Evolutionary conservation across 495 filamentous ascomycete genomes (phyloP).

Genomic region (Talaromyces adpressus): DNA sequence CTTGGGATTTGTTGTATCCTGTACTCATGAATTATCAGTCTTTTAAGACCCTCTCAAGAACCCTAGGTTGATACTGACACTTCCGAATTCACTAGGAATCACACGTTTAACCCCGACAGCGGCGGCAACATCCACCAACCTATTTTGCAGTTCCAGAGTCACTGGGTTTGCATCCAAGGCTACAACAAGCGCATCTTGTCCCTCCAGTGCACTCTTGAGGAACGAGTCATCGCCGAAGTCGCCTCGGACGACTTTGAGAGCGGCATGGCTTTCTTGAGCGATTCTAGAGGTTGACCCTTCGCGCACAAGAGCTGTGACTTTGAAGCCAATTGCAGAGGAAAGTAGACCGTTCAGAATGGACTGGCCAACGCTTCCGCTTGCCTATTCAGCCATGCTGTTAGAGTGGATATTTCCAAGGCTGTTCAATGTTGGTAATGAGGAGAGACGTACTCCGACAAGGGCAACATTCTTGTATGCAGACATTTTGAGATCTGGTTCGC

Average conservation of each 20-base stretch:
- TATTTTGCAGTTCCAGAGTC: background rate
- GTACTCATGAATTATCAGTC: background rate
- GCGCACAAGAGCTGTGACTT: conserved; percentile 1
- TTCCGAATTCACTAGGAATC: conserved; percentile 11
- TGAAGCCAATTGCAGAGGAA: background rate
- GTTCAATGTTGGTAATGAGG: background rate
- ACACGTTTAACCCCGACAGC: conserved; percentile 8
- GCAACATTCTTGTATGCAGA: background rate
- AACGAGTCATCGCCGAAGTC: background rate
- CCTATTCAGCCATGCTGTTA: background rate
- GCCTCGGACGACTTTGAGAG: background rate
- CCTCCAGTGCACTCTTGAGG: background rate
- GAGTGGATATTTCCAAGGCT: background rate
- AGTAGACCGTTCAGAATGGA: background rate
- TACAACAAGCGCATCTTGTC: conserved; percentile 3
- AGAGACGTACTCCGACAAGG: conserved; percentile 3
- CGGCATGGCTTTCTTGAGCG: background rate
- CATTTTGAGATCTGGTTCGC: background rate
- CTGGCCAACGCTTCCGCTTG: background rate
- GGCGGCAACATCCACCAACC: conserved; percentile 2
- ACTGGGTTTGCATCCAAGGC: background rate
- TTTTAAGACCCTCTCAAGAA: background rate
- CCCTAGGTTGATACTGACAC: background rate
- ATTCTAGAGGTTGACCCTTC: background rate
- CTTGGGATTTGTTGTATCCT: background rate